phyloP scores from a whole-genome alignment of 2,329 filamentous ascomycete species.

The Neonectria sp. region DNA sequence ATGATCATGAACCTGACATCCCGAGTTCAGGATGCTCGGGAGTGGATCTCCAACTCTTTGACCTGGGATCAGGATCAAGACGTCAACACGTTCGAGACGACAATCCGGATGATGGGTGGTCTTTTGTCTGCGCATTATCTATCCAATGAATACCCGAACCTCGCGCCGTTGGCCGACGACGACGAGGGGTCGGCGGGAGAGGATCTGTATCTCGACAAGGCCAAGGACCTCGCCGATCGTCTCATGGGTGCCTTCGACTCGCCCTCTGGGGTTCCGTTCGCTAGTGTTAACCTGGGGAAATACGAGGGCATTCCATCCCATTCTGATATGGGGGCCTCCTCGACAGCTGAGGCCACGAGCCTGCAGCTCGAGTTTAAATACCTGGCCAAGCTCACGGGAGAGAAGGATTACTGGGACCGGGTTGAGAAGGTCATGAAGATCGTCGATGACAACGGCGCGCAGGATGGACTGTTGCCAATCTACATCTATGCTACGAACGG shows the following conservation, averaged over 20 bases:
- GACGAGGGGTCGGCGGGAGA: constrained; percentile 82
- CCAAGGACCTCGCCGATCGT: constrained; percentile 91
- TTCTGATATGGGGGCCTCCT: constrained; percentile 88
- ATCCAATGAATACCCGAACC: constrained; percentile 84
- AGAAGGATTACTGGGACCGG: constrained; percentile 92
- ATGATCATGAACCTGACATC: constrained; percentile 98
- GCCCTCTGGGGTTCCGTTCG: constrained; percentile 87
- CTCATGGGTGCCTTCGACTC: constrained; percentile 91
- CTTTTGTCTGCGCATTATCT: constrained; percentile 95
- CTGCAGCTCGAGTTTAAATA: constrained; percentile 98
- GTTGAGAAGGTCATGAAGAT: constrained; percentile 94
- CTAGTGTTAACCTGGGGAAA: constrained; percentile 89
- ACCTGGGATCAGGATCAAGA: constrained; percentile 94
- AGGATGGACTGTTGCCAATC: constrained; percentile 92
- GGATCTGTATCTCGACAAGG: constrained; percentile 96
- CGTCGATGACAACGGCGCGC: constrained; percentile 83
- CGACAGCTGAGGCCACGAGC: constrained; percentile 93
- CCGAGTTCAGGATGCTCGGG: constrained; percentile 84
- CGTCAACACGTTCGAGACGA: constrained; percentile 98
- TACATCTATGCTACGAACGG: constrained; percentile 87
- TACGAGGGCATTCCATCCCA: constrained; percentile 85
- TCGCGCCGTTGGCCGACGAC: constrained; percentile 81
- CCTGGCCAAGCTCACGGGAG: constrained; percentile 92
- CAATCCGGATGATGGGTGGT: constrained; percentile 96
- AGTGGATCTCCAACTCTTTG: constrained; percentile 88